Percentiles rank a stretch among this genome's conserved stretches.
Conservation (phyloP, 2,329 filamentous ascomycete genomes). For the Scytalidium sp. region DNA sequence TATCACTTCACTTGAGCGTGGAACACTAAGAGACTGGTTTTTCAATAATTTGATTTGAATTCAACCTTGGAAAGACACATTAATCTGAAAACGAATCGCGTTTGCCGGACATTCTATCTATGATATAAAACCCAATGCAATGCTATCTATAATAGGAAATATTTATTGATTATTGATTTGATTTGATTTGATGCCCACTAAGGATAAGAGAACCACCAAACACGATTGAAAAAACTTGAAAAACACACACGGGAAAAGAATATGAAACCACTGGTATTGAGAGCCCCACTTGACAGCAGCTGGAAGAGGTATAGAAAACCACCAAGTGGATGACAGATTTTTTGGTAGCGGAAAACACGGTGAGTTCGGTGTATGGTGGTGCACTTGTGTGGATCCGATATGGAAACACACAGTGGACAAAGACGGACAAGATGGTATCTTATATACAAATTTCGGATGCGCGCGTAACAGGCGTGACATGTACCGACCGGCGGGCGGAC, state of each 20-base stretch:
- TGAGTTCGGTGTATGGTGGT: not conserved
- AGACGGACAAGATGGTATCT: not conserved
- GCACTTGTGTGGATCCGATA: not conserved
- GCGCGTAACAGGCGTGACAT: not conserved
- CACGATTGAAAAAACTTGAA: not conserved
- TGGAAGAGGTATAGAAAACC: no score
- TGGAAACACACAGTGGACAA: not conserved
- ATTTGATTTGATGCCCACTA: not conserved
- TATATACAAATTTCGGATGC: not conserved
- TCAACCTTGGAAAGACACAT: no score
- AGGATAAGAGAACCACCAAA: not conserved
- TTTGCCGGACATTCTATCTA: not conserved
- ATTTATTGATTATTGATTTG: not conserved
- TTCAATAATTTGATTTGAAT: no score
- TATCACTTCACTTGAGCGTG: no score
- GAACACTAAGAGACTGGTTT: no score
- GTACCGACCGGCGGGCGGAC: not conserved
- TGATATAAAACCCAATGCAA: not conserved
- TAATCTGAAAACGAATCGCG: not conserved
- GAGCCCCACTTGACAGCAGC: no score
- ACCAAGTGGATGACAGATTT: not conserved
- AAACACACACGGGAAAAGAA: no score
- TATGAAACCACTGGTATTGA: no score
- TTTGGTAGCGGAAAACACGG: not conserved
- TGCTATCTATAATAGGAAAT: not conserved